phyloP scores from a whole-genome alignment of 2,329 filamentous ascomycete genomes.

The Colletotrichum aenigma region DNA sequence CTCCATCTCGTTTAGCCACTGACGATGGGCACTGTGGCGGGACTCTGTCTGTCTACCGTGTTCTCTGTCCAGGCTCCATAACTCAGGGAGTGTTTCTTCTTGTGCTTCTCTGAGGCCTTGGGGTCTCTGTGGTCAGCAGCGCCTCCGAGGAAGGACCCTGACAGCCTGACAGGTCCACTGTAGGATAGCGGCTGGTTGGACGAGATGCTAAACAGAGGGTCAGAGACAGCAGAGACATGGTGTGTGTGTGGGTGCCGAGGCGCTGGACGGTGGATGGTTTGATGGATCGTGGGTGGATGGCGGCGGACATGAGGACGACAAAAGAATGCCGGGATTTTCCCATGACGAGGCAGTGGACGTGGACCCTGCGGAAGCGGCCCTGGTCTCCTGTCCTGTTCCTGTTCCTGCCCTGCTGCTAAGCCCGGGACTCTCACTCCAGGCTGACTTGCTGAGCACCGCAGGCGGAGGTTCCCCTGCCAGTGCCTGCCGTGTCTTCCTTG shows the following conservation, averaged over 20 bases:
- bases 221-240: not conserved
- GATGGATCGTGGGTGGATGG: not conserved
- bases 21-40: not conserved
- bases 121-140: not conserved
- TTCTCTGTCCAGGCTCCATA: not conserved
- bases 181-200: slow-evolving; percentile 7
- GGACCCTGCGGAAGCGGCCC: not conserved
- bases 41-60: not conserved
- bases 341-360: not conserved
- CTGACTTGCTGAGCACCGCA: not conserved
- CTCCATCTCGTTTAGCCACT: not conserved
- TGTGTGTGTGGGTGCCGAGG: not conserved
- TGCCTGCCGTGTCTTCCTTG: not conserved
- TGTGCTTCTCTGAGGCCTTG: not conserved
- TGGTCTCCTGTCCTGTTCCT: not conserved
- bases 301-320: not conserved
- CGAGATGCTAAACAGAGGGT: not conserved
- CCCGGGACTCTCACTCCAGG: not conserved
- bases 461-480: not conserved
- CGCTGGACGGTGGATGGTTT: not conserved
- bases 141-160: slow-evolving; percentile 6
- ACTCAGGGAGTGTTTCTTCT: not conserved
- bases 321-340: not conserved
- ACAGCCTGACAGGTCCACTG: not conserved
- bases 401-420: not conserved